These are phyloP conservation scores for Venturia aucupariae DNA, from an alignment of 2,329 filamentous ascomycete species.

Conservation along the genomic window DNA sequence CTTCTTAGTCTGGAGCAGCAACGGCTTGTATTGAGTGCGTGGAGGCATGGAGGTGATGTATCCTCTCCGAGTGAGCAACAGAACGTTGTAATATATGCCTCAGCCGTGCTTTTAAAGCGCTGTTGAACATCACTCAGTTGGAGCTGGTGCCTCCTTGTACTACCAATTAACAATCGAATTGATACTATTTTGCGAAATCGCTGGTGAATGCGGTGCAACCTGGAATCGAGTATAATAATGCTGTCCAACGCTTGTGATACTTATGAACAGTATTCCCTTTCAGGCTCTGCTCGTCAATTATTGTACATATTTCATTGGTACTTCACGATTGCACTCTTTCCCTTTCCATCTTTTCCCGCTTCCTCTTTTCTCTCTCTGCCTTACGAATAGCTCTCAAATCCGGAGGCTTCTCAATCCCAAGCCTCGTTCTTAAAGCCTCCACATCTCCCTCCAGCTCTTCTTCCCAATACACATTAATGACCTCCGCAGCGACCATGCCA, in stretches of 20 bases:
- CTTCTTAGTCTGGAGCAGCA: background rate
- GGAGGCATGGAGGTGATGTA: background rate
- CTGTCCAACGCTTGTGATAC: background rate
- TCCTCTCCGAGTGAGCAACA: background rate
- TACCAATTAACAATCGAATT: too few relatives aligned
- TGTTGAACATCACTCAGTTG: too few relatives aligned
- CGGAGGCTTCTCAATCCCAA: constrained; percentile 82
- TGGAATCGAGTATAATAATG: background rate
- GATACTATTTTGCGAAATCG: too few relatives aligned
- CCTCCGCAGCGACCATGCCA: constrained; percentile 63
- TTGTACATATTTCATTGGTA: background rate
- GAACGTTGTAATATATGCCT: too few relatives aligned
- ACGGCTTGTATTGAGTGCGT: background rate
- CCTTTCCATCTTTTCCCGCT: constrained; percentile 21
- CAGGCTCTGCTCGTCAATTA: background rate
- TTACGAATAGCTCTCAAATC: constrained; percentile 73
- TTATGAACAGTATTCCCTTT: background rate
- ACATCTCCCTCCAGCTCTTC: constrained; percentile 83
- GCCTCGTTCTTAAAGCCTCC: constrained; percentile 58
- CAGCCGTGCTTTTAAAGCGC: too few relatives aligned
- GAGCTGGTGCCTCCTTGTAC: too few relatives aligned
- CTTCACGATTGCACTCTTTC: background rate
- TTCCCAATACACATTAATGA: constrained; percentile 98
- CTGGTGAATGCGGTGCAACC: too few relatives aligned
- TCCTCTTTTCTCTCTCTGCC: constrained; percentile 59